phyloP scores from a whole-genome alignment of 345 rosid species.

The Melaleuca alternifolia region DNA sequence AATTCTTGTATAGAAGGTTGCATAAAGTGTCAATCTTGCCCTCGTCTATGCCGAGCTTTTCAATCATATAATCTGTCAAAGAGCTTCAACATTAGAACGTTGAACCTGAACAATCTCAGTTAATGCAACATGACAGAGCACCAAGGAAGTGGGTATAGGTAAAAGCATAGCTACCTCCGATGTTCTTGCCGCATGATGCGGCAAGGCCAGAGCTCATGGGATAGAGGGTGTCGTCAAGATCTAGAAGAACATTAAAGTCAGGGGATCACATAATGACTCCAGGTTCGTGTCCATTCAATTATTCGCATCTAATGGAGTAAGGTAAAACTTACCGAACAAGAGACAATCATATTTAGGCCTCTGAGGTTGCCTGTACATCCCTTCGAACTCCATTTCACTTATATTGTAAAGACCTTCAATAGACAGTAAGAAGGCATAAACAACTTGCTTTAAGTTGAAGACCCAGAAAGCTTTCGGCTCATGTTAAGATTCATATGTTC shows the following conservation, averaged over 20 bases:
- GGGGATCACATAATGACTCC: not conserved
- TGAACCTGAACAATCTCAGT: not conserved
- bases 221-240: conserved; percentile 93
- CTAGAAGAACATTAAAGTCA: conserved; percentile 17
- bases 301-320: not conserved
- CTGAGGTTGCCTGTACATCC: conserved; percentile 24
- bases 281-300: not conserved
- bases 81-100: not conserved
- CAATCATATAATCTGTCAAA: conserved; percentile 72
- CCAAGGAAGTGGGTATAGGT: not conserved
- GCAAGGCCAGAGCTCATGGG: conserved; percentile 67
- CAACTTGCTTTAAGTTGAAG: not conserved
- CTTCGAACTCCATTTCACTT: conserved; percentile 37
- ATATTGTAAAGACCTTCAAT: conserved; percentile 16
- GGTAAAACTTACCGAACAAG: conserved; percentile 51
- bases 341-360: conserved; percentile 64
- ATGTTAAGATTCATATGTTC: not conserved
- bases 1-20: conserved; percentile 69
- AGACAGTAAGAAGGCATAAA: conserved; percentile 6
- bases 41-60: conserved; percentile 60
- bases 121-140: not conserved
- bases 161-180: not conserved
- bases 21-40: conserved; percentile 55
- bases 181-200: conserved; percentile 40
- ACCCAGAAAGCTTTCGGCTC: not conserved